Evolutionary conservation across 73 alveolate genomes (phyloP), one percentile per base, ranked within the genome.

Genomic region (Tetrahymena borealis): DNA sequence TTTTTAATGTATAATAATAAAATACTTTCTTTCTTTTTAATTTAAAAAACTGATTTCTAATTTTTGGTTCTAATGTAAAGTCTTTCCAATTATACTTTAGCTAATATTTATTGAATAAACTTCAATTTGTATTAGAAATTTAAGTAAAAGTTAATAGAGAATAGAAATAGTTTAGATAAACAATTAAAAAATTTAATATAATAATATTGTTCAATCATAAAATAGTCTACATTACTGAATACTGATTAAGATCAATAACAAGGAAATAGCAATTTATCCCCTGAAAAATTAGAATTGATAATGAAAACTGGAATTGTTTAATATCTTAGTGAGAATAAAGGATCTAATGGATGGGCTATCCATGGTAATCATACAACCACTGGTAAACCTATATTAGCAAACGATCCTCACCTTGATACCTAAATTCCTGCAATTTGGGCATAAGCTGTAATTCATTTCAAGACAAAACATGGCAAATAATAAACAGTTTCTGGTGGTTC

Each of bases 371-470:
- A 94, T 91, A 98, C 99, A 4, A 95, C 94, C 92, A 95, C 95
- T 90, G 99, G 99, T 85, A 97, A 98, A 91, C 99, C 99, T 18
- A 92, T 97, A 12, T 94, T 97, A 60, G 97, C 98, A 31, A 97
- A 97, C 93, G 99, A 98, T 95, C 99, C 99, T 39, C 99, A 98
- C 95, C 91, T 98, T 91, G 98, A 94, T 39, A 95, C 94, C 39
- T n/a, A 92, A 31, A 95, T 98, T 31, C 99, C 99, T 24, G 92
- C 98, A 79, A 97, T 94, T 78, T 96, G 98, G 97, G 97, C 96
- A 93, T 90, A 96, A 78, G 95, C 96, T 31, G 98, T 96, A 91
- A 40, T 98, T 15, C 92, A 95, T 91, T 94, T 42, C 33, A 96
- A 95, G 40, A 92, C 85, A 7, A 60, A 91, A 42, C 39, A 78